Base-by-base conservation (phyloP, 2,329 filamentous ascomycete genomes). In the Cladophialophora exuberans region DNA sequence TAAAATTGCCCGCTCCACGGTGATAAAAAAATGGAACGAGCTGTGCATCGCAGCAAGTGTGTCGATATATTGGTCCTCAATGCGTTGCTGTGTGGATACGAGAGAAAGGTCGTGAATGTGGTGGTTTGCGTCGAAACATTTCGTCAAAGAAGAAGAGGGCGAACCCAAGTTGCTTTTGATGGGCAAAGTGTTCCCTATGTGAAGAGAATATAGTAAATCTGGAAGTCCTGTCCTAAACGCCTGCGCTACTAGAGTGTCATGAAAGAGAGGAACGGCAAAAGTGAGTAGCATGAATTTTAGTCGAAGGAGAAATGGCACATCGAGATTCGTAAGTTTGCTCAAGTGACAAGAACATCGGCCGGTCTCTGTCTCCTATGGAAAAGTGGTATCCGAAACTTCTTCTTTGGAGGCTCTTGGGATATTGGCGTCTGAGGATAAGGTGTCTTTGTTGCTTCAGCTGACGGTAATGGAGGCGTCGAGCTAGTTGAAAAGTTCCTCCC, bases 291-390 rank as follows among this genome's bases (percentile, higher is more conserved):
- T 25, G 18, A 52, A 31, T 53, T 15, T 30, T 15, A 35, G 15
- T 4, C 15, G 26, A 31, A 33, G 20, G 20, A 43, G 23, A 38
- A 36, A 13, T 13, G n/a, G 7, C 25, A 15, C 17, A 44, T 23
- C n/a, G 39, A 35, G 23, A 6, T 31, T 13, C 15, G 18, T 4
- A 23, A 13, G 36, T 36, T 13, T 23, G 7, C 13, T 55, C 23
- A 61, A 11, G 52, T 56, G n/a, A 61, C 58, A 4, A 61, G 55
- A 15, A 61, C 48, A 30, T 56, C 58, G 5, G 39, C 33, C n/a
- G 55, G 58, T 22, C 55, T 47, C 28, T 61, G 52, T 45, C 55
- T 46, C 33, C 51, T 55, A 17, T 46, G 38, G 25, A 61, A 61
- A 13, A 61, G 44, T 23, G 55, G 55, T n/a, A 61, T 45, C 9